These are phyloP conservation scores for Nidularia pulvinata DNA, from an alignment of 768 basidiomycete species.

Conservation along the genomic window DNA sequence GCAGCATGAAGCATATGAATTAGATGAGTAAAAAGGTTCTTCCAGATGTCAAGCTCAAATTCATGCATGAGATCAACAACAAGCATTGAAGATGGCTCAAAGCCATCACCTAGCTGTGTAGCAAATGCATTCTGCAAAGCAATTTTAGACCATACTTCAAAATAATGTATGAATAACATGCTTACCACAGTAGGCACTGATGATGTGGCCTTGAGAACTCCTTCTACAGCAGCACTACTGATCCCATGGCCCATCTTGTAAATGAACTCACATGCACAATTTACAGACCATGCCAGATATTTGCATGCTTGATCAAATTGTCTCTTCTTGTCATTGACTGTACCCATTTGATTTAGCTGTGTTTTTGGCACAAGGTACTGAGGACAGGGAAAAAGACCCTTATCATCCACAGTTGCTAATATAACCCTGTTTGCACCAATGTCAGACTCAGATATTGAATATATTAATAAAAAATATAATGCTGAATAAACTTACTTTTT, in stretches of 20 bases:
- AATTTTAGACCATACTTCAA: too few relatives aligned
- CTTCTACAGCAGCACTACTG: neutral
- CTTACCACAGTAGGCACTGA: neutral
- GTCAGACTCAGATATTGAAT: neutral
- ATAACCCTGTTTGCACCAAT: conserved; percentile 7
- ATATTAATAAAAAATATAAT: neutral
- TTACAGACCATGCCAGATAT: neutral
- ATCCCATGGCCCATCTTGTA: neutral
- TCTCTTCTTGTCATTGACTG: neutral
- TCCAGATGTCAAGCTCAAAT: conserved; percentile 25
- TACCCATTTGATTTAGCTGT: neutral
- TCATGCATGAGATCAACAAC: conserved; percentile 23
- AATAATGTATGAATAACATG: neutral
- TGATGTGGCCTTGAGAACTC: neutral
- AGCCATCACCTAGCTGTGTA: neutral
- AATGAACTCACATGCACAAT: neutral
- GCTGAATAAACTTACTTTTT: conserved; percentile 18
- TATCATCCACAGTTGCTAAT: conserved; percentile 16
- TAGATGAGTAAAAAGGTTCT: conserved; percentile 19
- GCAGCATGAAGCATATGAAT: conserved; percentile 14
- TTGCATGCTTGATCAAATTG: neutral
- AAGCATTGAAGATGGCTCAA: conserved; percentile 1
- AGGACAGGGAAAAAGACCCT: conserved; percentile 21
- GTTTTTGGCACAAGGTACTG: conserved; percentile 12
- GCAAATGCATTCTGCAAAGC: neutral